These are phyloP conservation scores for Nakaseomyces glabratus DNA, from an alignment of 1,139 yeast species.

Conservation along the genomic window DNA sequence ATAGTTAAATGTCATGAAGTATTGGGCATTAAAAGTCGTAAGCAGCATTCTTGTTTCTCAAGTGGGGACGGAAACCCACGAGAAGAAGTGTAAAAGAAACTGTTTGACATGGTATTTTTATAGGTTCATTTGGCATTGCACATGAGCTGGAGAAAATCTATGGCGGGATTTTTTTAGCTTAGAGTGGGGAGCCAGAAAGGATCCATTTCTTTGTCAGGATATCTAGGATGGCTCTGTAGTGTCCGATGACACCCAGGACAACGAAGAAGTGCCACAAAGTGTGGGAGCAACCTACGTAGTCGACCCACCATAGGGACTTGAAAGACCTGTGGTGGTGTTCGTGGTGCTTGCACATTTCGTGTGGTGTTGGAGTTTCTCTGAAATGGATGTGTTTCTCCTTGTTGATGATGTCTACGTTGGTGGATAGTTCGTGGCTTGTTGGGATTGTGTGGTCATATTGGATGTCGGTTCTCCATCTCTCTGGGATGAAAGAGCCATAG, in stretches of 20 bases:
- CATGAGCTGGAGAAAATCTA: too few species aligned
- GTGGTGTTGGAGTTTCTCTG: conserved; percentile 39
- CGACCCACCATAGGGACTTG: conserved; percentile 77
- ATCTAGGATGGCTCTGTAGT: conserved; percentile 65
- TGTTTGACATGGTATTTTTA: too few species aligned
- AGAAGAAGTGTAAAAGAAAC: too few species aligned
- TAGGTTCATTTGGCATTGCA: too few species aligned
- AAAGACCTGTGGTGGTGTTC: conserved; percentile 35
- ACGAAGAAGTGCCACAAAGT: conserved; percentile 93
- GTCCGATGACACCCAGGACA: conserved; percentile 77
- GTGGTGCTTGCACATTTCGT: conserved; percentile 8
- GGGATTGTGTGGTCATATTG: conserved; percentile 31
- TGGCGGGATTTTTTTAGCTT: too few species aligned
- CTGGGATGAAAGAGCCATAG: conserved; percentile 85
- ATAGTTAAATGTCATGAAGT: too few species aligned
- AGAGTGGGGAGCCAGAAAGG: too few species aligned
- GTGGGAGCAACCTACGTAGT: conserved; percentile 67
- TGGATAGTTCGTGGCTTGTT: conserved; percentile 27
- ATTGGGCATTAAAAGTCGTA: too few species aligned
- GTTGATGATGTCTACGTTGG: conserved; percentile 26
- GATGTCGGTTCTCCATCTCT: conserved; percentile 68
- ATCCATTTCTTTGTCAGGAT: conserved; percentile 44
- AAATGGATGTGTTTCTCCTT: conserved; percentile 41
- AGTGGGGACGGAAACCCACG: too few species aligned
- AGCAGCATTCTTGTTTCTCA: too few species aligned